Conservation (phyloP, 2,329 filamentous ascomycete species). For the Penicillium glabrum region DNA sequence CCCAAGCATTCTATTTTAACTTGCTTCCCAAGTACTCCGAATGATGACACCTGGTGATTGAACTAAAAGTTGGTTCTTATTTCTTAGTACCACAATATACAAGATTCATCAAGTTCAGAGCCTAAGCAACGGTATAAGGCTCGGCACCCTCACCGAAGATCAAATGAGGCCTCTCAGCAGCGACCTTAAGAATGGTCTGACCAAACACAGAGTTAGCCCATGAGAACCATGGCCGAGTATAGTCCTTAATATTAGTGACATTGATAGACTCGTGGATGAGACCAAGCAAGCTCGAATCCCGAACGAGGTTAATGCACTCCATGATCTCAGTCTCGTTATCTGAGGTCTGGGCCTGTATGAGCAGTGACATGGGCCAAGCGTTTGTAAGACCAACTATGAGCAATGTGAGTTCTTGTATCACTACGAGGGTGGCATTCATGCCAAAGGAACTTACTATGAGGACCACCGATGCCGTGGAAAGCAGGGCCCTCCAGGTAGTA, state of each 20-base stretch:
- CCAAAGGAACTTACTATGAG: slow-evolving; percentile 51
- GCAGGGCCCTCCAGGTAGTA: slow-evolving; percentile 77
- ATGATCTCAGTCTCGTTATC: slow-evolving; percentile 78
- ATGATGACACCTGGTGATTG: not conserved
- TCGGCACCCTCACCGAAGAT: slow-evolving; percentile 66
- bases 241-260: slow-evolving; percentile 67
- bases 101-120: not conserved
- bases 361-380: slow-evolving; percentile 94
- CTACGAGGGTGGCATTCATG: not conserved
- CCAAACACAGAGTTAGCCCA: slow-evolving; percentile 98
- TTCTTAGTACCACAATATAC: not conserved
- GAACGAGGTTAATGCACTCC: slow-evolving; percentile 70
- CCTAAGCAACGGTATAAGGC: slow-evolving; percentile 26
- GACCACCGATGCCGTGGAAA: slow-evolving; percentile 86
- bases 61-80: not conserved
- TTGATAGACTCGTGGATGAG: slow-evolving; percentile 91
- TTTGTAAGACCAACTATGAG: slow-evolving; percentile 72
- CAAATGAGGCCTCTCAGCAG: slow-evolving; percentile 82
- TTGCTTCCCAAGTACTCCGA: not conserved
- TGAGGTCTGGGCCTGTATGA: slow-evolving; percentile 88
- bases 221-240: slow-evolving; percentile 92
- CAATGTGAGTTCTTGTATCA: not conserved
- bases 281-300: slow-evolving; percentile 72
- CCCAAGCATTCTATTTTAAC: fast-evolving
- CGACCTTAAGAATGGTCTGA: slow-evolving; percentile 85